phyloP scores from a whole-genome alignment of 495 filamentous ascomycete genomes.

The Aspergillus bridgeri region DNA sequence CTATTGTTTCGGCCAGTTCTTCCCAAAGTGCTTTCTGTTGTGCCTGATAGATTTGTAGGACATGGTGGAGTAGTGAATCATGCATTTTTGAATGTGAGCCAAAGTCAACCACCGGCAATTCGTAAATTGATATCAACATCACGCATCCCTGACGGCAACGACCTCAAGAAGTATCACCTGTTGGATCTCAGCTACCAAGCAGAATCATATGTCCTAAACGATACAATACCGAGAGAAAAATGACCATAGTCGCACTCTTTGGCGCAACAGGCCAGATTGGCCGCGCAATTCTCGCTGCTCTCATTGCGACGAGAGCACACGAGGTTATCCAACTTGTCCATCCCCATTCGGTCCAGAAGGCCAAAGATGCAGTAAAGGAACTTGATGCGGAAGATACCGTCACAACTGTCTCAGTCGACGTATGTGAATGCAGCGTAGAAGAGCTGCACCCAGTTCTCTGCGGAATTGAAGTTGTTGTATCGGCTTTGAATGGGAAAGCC shows the following conservation, averaged over 20 bases:
- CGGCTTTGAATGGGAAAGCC: slow-evolving; percentile 7
- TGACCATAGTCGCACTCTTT: slow-evolving; percentile 12
- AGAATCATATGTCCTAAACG: too few species aligned
- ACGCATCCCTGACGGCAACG: slow-evolving; percentile 1
- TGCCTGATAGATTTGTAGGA: too few species aligned
- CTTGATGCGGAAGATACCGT: not conserved
- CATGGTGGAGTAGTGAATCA: too few species aligned
- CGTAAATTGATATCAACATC: too few species aligned
- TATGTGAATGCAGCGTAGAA: not conserved
- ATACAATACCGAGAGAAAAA: too few species aligned
- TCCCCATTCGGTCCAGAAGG: slow-evolving; percentile 2
- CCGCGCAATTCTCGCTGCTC: slow-evolving; percentile 8
- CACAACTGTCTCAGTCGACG: not conserved
- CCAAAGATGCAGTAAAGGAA: not conserved
- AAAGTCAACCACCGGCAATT: too few species aligned
- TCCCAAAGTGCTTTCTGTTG: too few species aligned
- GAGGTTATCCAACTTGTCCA: slow-evolving; percentile 2
- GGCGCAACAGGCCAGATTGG: slow-evolving; percentile 17
- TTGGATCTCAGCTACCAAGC: too few species aligned
- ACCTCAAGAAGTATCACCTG: too few species aligned
- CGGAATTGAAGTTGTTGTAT: slow-evolving; percentile 4
- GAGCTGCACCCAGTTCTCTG: not conserved
- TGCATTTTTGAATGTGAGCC: too few species aligned
- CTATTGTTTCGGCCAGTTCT: too few species aligned
- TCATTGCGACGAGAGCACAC: slow-evolving; percentile 2